Base-by-base conservation (phyloP, 139 green algal species). In the Volvox africanus region DNA sequence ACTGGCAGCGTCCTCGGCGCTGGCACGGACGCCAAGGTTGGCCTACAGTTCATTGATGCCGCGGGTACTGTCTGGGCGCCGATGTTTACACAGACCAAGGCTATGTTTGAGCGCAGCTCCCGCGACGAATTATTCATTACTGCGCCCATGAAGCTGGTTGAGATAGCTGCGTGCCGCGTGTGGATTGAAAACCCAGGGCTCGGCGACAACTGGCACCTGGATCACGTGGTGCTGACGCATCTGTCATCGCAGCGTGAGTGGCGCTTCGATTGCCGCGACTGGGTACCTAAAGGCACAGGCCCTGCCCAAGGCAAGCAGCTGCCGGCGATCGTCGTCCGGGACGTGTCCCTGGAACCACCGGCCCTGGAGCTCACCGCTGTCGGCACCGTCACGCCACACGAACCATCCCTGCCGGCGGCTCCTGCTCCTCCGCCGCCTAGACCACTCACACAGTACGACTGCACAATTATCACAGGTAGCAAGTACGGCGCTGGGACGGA, bases 401-500 rank as follows among this genome's bases (percentile, higher is more conserved):
- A 55, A 5, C 44, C 44, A 9, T 55, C 44, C n/a, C n/a, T n/a
- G n/a, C n/a, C n/a, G n/a, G n/a, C n/a, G n/a, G n/a, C 18, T 0
- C 35, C 86, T 0, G 32, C 75, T 1, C n/a, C 30, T 12, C 87
- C 87, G 5, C 87, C 87, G 16, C 75, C 87, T 9, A 37, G 33
- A 61, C 86, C 79, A 65, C 71, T 89, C 2, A 88, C 71, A 30
- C 81, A 83, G 28, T 95, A 95, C 69, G 78, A 92, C 14, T 82
- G 87, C 11, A 81, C 87, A 14, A 86, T 95, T 21, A 61, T 62
- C 12, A 96, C 94, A 1, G 91, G 90, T 11, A 68, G 93, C 89
- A 93, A 95, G 86, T 89, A 82, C 13, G 94, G 94, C 9, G 92
- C 94, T 11, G 94, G 94, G 1, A 96, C 94, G 36, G 94, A 96